These are phyloP conservation scores for Phoma sp. DNA, from an alignment of 2,329 filamentous ascomycete genomes.

Conservation along the genomic window DNA sequence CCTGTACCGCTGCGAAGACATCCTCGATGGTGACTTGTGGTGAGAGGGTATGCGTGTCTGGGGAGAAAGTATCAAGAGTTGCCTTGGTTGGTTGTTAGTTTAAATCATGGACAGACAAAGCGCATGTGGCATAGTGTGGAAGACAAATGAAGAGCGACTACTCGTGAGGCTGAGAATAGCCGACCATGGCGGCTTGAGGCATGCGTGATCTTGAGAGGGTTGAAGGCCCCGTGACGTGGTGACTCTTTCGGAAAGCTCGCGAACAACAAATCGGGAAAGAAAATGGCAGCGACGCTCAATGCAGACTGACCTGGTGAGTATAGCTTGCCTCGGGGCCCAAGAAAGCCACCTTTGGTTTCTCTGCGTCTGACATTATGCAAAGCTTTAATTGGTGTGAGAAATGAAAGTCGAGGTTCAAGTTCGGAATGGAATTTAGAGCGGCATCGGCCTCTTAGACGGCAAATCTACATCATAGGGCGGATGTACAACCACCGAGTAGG, in stretches of 20 bases:
- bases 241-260: constrained; percentile 2
- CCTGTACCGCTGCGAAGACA: constrained; percentile 81
- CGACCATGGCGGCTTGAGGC: not conserved
- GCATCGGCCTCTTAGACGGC: constrained; percentile 20
- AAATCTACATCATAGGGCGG: constrained; percentile 12
- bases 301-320: constrained; percentile 68
- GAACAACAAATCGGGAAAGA: not conserved
- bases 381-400: constrained; percentile 1
- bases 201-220: not conserved
- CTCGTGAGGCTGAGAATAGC: not conserved
- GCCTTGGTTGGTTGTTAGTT: constrained; percentile 53
- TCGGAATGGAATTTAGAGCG: constrained; percentile 14
- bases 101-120: not conserved
- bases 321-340: constrained; percentile 71
- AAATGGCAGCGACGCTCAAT: not conserved
- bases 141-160: not conserved
- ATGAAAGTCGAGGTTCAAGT: not conserved
- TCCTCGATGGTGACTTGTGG: constrained; percentile 64
- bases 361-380: constrained; percentile 19
- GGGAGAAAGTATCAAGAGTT: constrained; percentile 59
- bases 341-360: constrained; percentile 58
- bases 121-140: not conserved
- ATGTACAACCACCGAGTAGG: constrained; percentile 7
- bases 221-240: constrained; percentile 1
- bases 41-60: constrained; percentile 47